These are phyloP conservation scores for Fusarium lyarnte DNA, from an alignment of 2,329 filamentous ascomycete genomes.

Conservation along the genomic window DNA sequence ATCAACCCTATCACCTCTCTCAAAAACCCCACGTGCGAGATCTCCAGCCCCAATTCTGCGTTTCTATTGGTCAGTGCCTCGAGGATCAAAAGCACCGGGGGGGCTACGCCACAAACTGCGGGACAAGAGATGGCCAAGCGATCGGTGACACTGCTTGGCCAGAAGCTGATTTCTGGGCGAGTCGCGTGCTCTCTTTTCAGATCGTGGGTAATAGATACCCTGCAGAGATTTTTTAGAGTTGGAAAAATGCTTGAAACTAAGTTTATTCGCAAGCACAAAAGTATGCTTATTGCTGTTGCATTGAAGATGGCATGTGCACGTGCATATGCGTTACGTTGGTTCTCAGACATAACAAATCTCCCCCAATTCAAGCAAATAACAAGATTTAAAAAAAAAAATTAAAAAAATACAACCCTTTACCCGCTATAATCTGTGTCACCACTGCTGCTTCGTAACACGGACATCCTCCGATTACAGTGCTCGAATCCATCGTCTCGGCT, in stretches of 20 bases:
- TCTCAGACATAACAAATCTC: neutral
- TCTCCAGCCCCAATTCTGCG: neutral
- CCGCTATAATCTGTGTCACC: neutral
- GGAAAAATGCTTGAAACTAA: neutral
- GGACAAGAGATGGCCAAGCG: slow-evolving; percentile 15
- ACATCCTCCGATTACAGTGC: neutral
- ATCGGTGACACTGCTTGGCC: slow-evolving; percentile 11
- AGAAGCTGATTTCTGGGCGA: slow-evolving; percentile 25
- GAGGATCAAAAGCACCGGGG: neutral
- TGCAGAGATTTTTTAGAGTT: slow-evolving; percentile 14
- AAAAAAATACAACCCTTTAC: neutral
- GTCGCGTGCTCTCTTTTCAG: slow-evolving; percentile 16
- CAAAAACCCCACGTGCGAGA: slow-evolving; percentile 26
- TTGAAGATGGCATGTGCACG: neutral
- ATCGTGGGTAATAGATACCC: neutral
- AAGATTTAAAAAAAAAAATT: neutral
- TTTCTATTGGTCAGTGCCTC: neutral
- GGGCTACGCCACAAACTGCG: slow-evolving; percentile 16
- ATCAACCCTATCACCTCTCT: slow-evolving; percentile 25
- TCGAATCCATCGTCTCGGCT: neutral
- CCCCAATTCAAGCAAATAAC: neutral
- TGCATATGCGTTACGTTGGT: neutral
- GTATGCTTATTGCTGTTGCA: slow-evolving; percentile 11
- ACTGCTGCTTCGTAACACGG: neutral
- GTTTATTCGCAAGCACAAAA: neutral